Conservation (phyloP, 352 stramenopile species). For the Pythium insidiosum region DNA sequence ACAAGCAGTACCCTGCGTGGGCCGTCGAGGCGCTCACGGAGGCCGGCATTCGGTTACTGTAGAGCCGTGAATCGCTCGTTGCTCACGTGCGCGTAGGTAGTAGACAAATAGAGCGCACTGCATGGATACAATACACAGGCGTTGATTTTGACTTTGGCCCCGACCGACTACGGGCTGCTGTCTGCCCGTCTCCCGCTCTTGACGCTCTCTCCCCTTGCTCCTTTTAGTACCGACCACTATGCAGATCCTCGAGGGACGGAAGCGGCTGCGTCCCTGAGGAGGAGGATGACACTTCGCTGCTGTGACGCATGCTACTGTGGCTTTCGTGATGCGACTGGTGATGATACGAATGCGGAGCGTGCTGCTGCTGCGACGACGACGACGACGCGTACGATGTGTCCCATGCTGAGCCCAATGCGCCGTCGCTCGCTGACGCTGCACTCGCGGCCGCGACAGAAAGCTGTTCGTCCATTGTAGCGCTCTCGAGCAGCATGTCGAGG, state of each 20-base stretch:
- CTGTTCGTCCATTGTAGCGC: constrained; percentile 38
- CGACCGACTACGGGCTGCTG: too few relatives aligned
- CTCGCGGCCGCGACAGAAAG: constrained; percentile 22
- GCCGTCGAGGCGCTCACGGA: constrained; percentile 56
- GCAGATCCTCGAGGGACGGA: constrained; percentile 2
- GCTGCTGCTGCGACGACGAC: background rate
- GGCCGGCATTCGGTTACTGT: constrained; percentile 38
- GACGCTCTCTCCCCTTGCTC: too few relatives aligned
- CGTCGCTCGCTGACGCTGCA: constrained; percentile 12
- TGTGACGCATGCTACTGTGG: background rate
- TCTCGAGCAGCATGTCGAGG: constrained; percentile 54
- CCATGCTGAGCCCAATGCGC: background rate
- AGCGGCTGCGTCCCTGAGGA: too few relatives aligned
- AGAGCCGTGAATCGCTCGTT: too few relatives aligned
- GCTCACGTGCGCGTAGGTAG: too few relatives aligned
- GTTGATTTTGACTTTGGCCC: too few relatives aligned
- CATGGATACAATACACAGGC: too few relatives aligned
- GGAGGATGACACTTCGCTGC: too few relatives aligned
- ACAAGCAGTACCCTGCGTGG: constrained; percentile 50
- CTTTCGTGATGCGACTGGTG: background rate
- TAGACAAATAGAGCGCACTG: too few relatives aligned
- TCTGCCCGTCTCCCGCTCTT: too few relatives aligned
- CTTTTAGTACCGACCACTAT: background rate
- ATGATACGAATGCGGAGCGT: background rate
- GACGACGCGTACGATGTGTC: background rate